These are phyloP conservation scores for Cantharellus cinnabarinus DNA, from an alignment of 768 basidiomycete genomes.

Conservation along the genomic window DNA sequence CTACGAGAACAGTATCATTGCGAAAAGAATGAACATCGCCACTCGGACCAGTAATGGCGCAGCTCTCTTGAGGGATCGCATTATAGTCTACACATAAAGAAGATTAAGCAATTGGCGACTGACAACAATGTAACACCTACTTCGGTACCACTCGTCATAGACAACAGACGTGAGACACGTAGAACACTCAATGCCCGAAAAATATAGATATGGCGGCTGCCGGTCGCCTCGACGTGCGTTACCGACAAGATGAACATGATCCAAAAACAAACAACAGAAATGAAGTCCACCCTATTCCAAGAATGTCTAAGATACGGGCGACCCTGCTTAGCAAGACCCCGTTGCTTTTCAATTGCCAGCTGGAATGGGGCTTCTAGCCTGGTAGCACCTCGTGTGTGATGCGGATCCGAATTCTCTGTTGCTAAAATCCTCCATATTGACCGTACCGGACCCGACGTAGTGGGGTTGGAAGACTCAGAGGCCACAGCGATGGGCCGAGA, in stretches of 20 bases:
- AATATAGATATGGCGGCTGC: slow-evolving; percentile 49
- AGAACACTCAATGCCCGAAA: slow-evolving; percentile 81
- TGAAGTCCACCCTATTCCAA: slow-evolving; percentile 77
- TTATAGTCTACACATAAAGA: slow-evolving; percentile 39
- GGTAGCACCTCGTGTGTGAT: neutral
- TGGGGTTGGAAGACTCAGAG: no score
- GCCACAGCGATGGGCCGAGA: no score
- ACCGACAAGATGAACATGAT: slow-evolving; percentile 52
- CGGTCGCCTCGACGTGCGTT: slow-evolving; percentile 43
- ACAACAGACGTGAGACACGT: slow-evolving; percentile 58
- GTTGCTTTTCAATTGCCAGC: slow-evolving; percentile 17
- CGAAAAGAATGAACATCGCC: slow-evolving; percentile 79
- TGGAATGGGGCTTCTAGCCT: slow-evolving; percentile 17
- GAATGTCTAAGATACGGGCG: slow-evolving; percentile 82
- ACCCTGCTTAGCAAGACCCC: slow-evolving; percentile 14
- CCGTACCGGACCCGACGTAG: no score
- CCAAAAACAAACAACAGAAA: slow-evolving; percentile 81
- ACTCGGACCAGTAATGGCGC: slow-evolving; percentile 78
- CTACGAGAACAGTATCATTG: slow-evolving; percentile 72
- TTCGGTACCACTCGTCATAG: slow-evolving; percentile 81
- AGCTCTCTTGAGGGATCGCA: slow-evolving; percentile 80
- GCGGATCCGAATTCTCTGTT: no score
- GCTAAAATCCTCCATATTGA: no score
- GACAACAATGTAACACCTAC: slow-evolving; percentile 24
- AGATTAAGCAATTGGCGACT: neutral